Base-by-base conservation (phyloP, 2,329 filamentous ascomycete species). In the Colletotrichum navitas region DNA sequence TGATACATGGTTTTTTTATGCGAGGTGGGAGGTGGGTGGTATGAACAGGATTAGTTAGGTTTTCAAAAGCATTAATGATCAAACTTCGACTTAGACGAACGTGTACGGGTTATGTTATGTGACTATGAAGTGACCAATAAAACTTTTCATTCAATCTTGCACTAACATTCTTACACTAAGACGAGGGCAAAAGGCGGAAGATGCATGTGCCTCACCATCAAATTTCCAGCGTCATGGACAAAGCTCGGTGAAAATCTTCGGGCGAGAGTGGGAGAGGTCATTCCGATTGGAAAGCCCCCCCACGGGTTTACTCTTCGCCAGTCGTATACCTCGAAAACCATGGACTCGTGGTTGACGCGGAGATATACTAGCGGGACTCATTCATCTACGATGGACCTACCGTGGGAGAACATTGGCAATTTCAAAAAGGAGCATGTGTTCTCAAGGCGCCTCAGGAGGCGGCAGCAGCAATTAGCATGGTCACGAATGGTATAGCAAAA, bases 251-350 rank as follows among this genome's bases (percentile, higher is more conserved):
- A 89, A 90, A 91, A 91, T 95, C 93, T 95, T 93, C 92, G 90
- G 91, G 91, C 86, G 86, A 94, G 92, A 87, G 83, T 83, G 81
- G 79, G 82, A 83, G 83, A 85, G 76, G 49, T 88, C 84, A 88
- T 81, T 81, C 79, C 80, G 77, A 18, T 63, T 82, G 85, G 81
- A 79, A 75, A 61, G 74, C 79, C 80, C 81, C 78, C 79, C 79
- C 79, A 82, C 81, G 77, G 80, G 79, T 83, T 96, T 87, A 78
- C 83, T 97, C 87, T 97, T 87, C 93, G 94, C 94, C 89, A 95
- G 89, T 90, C 90, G 93, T 97, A 91, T 97, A 97, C 92, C 94
- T 94, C 90, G 90, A 90, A 88, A 92, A 90, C 91, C 93, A 94
- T 92, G 79, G 86, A 83, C 78, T 83, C 77, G 84, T 87, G 92